Percentiles rank a stretch among this genome's conserved stretches.
These are phyloP conservation scores for Fennellomyces sp. DNA, from an alignment of 371 early-diverging fungal genomes.

Conservation along the genomic window DNA sequence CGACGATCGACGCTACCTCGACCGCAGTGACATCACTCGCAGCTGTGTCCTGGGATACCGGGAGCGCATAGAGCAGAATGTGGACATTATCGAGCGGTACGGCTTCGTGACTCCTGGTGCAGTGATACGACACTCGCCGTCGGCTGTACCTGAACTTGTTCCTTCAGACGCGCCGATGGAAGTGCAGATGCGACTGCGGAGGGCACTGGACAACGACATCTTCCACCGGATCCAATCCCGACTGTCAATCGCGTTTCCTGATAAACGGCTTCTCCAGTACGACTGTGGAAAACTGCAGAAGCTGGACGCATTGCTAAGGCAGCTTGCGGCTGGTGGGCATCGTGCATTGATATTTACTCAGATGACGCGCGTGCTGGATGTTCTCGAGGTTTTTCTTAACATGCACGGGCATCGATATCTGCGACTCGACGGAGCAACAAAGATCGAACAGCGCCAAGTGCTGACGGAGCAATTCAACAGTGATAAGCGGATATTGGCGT, in stretches of 20 bases:
- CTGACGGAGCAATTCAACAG: conserved; percentile 88
- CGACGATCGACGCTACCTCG: conserved; percentile 30
- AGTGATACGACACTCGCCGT: conserved; percentile 9
- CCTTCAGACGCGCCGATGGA: conserved; percentile 17
- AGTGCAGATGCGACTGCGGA: conserved; percentile 12
- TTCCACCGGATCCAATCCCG: conserved; percentile 62
- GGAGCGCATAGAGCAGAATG: conserved; percentile 43
- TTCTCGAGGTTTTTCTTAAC: conserved; percentile 94
- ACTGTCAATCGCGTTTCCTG: conserved; percentile 80
- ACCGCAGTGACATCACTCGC: conserved; percentile 23
- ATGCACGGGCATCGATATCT: conserved; percentile 86
- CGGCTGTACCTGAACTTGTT: conserved; percentile 8
- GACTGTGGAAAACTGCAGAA: conserved; percentile 90
- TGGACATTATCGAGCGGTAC: conserved; percentile 59
- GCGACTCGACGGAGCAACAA: conserved; percentile 88
- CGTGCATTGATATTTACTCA: conserved; percentile 97
- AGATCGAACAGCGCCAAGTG: conserved; percentile 83
- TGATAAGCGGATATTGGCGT: conserved; percentile 82
- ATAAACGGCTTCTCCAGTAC: conserved; percentile 83
- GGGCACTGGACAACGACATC: conserved; percentile 36
- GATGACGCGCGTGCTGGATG: conserved; percentile 98
- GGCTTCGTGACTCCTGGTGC: conserved; percentile 75
- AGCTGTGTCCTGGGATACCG: conserved; percentile 45
- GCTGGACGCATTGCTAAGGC: conserved; percentile 76
- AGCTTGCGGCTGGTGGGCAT: conserved; percentile 79